These are phyloP conservation scores for Vinca minor DNA, from an alignment of 257 asterid species.

Conservation along the genomic window DNA sequence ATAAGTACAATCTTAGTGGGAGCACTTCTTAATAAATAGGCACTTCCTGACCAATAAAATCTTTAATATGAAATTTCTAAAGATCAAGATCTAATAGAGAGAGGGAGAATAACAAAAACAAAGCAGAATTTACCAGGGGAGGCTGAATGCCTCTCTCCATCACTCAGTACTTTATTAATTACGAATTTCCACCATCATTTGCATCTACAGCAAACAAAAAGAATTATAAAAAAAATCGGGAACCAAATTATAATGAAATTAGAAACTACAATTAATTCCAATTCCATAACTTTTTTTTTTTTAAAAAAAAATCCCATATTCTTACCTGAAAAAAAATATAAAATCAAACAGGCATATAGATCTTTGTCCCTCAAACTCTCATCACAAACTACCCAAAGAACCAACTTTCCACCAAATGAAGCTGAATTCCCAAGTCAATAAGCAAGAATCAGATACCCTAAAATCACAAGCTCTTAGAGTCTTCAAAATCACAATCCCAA, in stretches of 20 bases:
- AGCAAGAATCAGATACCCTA: constrained; percentile 5
- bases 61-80: neutral
- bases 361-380: no score
- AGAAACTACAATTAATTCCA: neutral
- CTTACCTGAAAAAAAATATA: constrained; percentile 7
- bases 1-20: neutral
- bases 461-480: constrained; percentile 2
- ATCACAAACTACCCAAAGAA: neutral
- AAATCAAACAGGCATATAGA: no score
- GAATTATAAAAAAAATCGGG: no score
- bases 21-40: neutral
- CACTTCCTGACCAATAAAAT: neutral
- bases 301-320: no score
- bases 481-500: constrained; percentile 17
- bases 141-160: constrained; percentile 61
- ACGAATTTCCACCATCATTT: constrained; percentile 13
- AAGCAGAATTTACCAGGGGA: constrained; percentile 42
- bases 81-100: neutral
- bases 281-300: no score
- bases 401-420: neutral
- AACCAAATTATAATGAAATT: no score
- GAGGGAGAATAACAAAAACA: neutral
- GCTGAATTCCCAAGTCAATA: constrained; percentile 13
- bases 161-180: constrained; percentile 18
- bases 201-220: constrained; percentile 15